phyloP scores from a whole-genome alignment of 495 filamentous ascomycete species.

The Saxispiralis lemnorum region DNA sequence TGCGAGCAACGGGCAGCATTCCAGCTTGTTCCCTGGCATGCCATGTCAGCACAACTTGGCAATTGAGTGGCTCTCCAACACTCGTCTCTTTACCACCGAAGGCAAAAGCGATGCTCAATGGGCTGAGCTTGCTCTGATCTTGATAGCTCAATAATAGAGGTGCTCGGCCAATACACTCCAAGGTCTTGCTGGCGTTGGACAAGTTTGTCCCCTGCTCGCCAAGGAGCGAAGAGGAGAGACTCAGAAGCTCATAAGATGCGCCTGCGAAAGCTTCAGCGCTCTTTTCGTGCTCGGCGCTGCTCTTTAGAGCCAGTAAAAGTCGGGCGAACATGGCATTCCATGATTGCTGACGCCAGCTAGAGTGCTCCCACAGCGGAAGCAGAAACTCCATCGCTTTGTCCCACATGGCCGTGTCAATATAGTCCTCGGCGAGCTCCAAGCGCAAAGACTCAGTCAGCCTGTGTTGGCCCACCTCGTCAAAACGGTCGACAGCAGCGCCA shows the following conservation, averaged over 20 bases:
- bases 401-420: constrained; percentile 46
- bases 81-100: constrained; percentile 63
- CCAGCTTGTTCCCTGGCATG: constrained; percentile 42
- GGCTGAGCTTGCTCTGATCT: constrained; percentile 2
- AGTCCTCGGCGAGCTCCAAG: constrained; percentile 50
- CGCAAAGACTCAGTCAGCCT: constrained; percentile 51
- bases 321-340: constrained; percentile 67
- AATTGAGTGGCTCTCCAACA: constrained; percentile 57
- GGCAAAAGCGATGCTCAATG: constrained; percentile 50
- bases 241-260: constrained; percentile 74
- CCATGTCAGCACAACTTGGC: constrained; percentile 60
- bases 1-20: constrained; percentile 44
- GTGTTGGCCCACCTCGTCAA: constrained; percentile 40
- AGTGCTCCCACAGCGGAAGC: constrained; percentile 49
- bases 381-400: constrained; percentile 48
- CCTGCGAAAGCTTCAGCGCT: constrained; percentile 49
- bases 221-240: constrained; percentile 9
- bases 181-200: too few relatives aligned
- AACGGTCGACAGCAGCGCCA: constrained; percentile 45
- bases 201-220: too few relatives aligned
- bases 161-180: neutral
- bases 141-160: constrained; percentile 1
- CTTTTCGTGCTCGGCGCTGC: constrained; percentile 46
- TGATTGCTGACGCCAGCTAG: constrained; percentile 57
- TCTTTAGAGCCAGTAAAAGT: constrained; percentile 53